Conservation (phyloP, 2,329 filamentous ascomycete genomes). For the Aureobasidium uvarum region DNA sequence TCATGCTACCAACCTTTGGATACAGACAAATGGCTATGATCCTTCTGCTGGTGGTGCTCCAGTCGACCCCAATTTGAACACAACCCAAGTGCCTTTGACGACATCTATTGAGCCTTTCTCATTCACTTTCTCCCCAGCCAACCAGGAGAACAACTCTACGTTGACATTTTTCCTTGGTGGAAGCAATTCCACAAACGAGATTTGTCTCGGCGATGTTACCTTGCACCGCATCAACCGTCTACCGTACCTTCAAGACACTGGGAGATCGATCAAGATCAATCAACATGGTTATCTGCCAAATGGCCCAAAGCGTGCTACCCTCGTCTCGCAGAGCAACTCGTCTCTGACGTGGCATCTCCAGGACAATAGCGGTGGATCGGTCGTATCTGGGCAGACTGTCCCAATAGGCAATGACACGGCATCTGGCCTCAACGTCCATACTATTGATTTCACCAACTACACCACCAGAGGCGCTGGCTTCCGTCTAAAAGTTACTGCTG, state of each 20-base stretch:
- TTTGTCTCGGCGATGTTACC: conserved; percentile 23
- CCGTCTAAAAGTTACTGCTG: background rate
- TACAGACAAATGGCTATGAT: conserved; percentile 20
- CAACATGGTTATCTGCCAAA: conserved; percentile 26
- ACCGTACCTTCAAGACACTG: conserved; percentile 25
- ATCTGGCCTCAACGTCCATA: conserved; percentile 23
- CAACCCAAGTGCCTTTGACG: conserved; percentile 22
- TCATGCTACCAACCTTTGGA: conserved; percentile 21
- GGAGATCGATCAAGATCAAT: conserved; percentile 26
- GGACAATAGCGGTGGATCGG: background rate
- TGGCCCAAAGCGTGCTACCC: conserved; percentile 25
- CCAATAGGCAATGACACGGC: conserved; percentile 23
- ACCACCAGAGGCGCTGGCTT: conserved; percentile 7
- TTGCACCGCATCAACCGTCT: conserved; percentile 27
- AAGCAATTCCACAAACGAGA: conserved; percentile 6
- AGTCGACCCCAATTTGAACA: conserved; percentile 27
- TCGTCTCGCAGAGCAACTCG: conserved; percentile 8
- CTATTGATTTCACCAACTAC: conserved; percentile 23
- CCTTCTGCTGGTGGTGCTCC: conserved; percentile 23
- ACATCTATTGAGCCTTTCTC: conserved; percentile 10
- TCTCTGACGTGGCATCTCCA: conserved; percentile 20
- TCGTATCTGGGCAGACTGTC: conserved; percentile 3
- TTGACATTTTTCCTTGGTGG: conserved; percentile 25
- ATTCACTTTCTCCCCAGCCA: conserved; percentile 26
- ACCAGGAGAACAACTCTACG: conserved; percentile 24